A percentile compares a stretch with the other conserved stretches of the same genome.
Conservation (phyloP, 108 stramenopile species). For the Skeletonema grethae region DNA sequence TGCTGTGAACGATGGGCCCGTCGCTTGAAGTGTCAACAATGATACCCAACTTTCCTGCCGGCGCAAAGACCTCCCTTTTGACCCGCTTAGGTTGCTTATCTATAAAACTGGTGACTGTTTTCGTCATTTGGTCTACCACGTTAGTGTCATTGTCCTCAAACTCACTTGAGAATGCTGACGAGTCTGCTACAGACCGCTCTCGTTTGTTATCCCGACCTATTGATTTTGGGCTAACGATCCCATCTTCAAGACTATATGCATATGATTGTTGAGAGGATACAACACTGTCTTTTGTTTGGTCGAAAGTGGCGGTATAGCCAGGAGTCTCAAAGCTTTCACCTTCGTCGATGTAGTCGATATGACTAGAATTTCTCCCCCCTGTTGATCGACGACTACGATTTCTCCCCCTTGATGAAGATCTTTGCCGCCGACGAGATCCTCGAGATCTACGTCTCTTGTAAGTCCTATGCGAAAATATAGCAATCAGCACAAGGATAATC, state of each 20-base stretch:
- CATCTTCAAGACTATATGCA: constrained; percentile 28
- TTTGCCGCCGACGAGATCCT: neutral
- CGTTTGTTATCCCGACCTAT: neutral
- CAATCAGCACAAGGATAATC: constrained; percentile 3
- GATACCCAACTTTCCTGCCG: constrained; percentile 83
- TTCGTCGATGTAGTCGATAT: neutral
- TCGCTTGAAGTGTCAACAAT: constrained; percentile 81
- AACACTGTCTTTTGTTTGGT: neutral
- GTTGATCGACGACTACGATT: neutral
- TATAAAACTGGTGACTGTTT: neutral
- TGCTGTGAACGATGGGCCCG: constrained; percentile 75
- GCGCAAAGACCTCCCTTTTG: constrained; percentile 51
- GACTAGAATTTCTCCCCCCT: neutral
- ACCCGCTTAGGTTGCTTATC: neutral
- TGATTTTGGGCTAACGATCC: constrained; percentile 16
- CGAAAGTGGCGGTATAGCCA: too few relatives aligned
- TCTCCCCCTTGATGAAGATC: neutral
- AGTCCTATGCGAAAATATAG: neutral
- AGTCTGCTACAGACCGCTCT: neutral
- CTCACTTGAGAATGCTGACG: neutral
- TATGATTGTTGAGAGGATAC: constrained; percentile 4
- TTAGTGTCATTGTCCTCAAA: too few relatives aligned
- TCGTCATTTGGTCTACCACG: constrained; percentile 6
- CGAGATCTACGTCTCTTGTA: neutral
- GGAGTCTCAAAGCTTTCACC: neutral